Percentiles rank a stretch among this genome's conserved stretches.
Evolutionary conservation across 768 basidiomycete genomes (phyloP).

Genomic region (Lactarius indigo): DNA sequence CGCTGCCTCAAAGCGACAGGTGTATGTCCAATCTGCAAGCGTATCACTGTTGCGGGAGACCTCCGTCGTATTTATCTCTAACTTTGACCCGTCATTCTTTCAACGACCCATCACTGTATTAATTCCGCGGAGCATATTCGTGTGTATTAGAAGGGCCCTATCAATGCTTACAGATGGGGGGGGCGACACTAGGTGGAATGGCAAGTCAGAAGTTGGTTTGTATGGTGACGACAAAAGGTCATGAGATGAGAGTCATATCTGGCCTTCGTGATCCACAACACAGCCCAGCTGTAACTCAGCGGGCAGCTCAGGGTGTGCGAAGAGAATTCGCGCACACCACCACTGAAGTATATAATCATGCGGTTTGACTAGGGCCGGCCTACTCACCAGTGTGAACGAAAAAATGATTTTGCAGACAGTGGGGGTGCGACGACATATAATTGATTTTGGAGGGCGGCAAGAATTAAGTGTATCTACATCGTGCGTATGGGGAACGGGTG

Average conservation of each 20-base stretch:
- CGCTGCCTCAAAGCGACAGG: slow-evolving; percentile 80
- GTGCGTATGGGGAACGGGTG: slow-evolving; percentile 17
- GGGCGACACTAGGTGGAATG: background rate
- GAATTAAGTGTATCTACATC: slow-evolving; percentile 21
- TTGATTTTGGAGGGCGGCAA: slow-evolving; percentile 19
- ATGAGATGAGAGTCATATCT: slow-evolving; percentile 62
- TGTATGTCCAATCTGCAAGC: slow-evolving; percentile 83
- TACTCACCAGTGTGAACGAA: slow-evolving; percentile 11
- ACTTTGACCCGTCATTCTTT: background rate
- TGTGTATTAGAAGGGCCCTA: background rate
- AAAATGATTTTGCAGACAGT: too few species aligned
- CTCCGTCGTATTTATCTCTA: slow-evolving; percentile 72
- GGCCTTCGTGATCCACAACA: slow-evolving; percentile 76
- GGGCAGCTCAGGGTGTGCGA: slow-evolving; percentile 40
- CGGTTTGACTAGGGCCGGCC: background rate
- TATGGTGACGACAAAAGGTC: background rate
- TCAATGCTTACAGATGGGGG: background rate
- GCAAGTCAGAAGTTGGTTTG: slow-evolving; percentile 1
- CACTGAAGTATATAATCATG: slow-evolving; percentile 26
- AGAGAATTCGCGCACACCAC: slow-evolving; percentile 33
- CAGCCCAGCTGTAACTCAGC: slow-evolving; percentile 47
- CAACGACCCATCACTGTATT: background rate
- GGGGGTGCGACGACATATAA: background rate
- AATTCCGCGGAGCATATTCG: background rate
- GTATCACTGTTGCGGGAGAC: slow-evolving; percentile 75